Conservation (phyloP, 2,329 filamentous ascomycete genomes). For the Thielaviopsis ethacetica region DNA sequence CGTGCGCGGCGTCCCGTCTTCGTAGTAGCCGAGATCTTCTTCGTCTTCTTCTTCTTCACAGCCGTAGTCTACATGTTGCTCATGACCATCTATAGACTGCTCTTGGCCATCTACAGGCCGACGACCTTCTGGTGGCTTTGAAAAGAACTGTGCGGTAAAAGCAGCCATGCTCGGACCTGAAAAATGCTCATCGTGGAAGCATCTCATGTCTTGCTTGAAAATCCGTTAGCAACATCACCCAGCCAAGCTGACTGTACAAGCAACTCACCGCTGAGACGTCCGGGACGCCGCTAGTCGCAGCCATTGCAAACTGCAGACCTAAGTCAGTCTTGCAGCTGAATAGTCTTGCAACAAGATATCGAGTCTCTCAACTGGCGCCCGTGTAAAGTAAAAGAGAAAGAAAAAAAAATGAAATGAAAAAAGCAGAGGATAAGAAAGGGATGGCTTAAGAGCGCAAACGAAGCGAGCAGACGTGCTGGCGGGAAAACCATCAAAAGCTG, state of each 20-base stretch:
- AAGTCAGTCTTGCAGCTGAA: not conserved
- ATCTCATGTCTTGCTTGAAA: not conserved
- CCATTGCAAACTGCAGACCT: not conserved
- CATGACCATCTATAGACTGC: too few relatives aligned
- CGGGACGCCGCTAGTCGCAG: not conserved
- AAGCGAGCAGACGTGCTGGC: too few relatives aligned
- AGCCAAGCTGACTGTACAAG: not conserved
- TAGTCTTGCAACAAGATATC: not conserved
- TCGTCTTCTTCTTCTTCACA: constrained; percentile 30
- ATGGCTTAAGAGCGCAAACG: not conserved
- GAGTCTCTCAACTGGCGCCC: too few relatives aligned
- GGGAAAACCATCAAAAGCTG: too few relatives aligned
- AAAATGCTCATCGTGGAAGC: not conserved
- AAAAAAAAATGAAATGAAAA: not conserved
- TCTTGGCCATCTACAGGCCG: too few relatives aligned
- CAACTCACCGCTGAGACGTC: not conserved
- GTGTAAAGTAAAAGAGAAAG: not conserved
- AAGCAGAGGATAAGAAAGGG: not conserved
- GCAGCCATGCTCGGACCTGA: not conserved
- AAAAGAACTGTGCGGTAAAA: not conserved
- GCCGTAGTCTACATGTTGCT: not conserved
- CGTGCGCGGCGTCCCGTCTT: constrained; percentile 73
- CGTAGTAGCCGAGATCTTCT: constrained; percentile 66
- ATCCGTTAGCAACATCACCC: not conserved
- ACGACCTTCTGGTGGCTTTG: not conserved